A percentile compares a stretch with the other conserved stretches of the same genome.
These are phyloP conservation scores for Lasiodiplodia citricola DNA, from an alignment of 2,329 filamentous ascomycete genomes.

Conservation along the genomic window DNA sequence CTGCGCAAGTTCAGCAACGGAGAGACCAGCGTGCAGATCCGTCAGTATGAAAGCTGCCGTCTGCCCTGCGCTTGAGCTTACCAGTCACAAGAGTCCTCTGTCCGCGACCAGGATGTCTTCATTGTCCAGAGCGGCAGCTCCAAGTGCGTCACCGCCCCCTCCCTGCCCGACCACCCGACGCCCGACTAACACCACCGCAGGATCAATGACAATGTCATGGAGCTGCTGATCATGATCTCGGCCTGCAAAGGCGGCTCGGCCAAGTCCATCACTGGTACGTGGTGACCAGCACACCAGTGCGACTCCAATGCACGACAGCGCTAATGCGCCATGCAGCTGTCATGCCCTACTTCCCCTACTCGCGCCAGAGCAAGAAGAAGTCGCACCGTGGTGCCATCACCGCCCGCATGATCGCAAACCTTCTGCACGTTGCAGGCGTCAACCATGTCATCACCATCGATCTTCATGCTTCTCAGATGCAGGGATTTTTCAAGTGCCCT, in stretches of 20 bases:
- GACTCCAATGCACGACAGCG: neutral
- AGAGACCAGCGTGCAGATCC: constrained; percentile 72
- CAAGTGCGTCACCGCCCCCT: constrained; percentile 54
- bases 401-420: constrained; percentile 94
- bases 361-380: constrained; percentile 98
- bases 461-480: constrained; percentile 92
- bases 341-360: constrained; percentile 97
- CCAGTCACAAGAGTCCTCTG: constrained; percentile 58
- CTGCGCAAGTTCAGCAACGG: constrained; percentile 72
- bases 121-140: constrained; percentile 96
- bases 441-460: constrained; percentile 98
- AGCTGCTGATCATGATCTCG: constrained; percentile 98
- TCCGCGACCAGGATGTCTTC: constrained; percentile 98
- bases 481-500: constrained; percentile 97
- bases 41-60: constrained; percentile 41
- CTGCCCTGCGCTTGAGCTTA: constrained; percentile 20
- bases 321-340: constrained; percentile 63
- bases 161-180: constrained; percentile 23
- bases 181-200: constrained; percentile 39
- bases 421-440: constrained; percentile 90
- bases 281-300: constrained; percentile 27
- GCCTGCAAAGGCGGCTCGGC: constrained; percentile 98
- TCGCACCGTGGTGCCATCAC: constrained; percentile 95
- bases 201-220: constrained; percentile 99
- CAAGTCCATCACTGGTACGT: constrained; percentile 90